Percentiles rank a stretch among this genome's conserved stretches.
Evolutionary conservation across 176 grass and related monocot genomes (phyloP).

Genomic region (Chrysopogon serrulatus): DNA sequence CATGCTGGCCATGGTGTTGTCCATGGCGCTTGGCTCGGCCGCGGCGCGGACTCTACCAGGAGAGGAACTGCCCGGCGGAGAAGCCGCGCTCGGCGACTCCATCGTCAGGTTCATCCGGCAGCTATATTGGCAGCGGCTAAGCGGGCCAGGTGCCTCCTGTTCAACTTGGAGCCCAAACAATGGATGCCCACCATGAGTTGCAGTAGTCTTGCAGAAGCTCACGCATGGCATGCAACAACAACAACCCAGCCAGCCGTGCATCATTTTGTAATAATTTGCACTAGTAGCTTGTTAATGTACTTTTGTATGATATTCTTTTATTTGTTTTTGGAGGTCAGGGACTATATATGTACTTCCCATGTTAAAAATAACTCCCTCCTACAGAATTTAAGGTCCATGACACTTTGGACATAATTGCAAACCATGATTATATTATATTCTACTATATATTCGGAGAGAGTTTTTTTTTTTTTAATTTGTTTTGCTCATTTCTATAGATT

Average conservation of each 20-base stretch:
- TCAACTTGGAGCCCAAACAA: not conserved
- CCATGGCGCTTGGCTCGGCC: not conserved
- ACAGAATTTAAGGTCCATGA: not conserved
- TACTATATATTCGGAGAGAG: not conserved
- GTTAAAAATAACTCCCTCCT: not conserved
- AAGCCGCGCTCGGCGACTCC: not conserved
- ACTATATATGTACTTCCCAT: not conserved
- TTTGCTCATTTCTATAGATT: not conserved
- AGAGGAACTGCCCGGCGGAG: not conserved
- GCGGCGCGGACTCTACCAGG: not conserved
- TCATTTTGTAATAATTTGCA: not conserved
- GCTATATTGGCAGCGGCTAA: not conserved
- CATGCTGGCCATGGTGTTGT: not conserved
- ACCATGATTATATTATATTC: not conserved
- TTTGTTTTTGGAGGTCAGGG: not conserved
- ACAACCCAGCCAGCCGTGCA: not conserved
- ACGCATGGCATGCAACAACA: not conserved
- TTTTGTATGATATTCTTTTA: not conserved
- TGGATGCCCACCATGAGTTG: not conserved
- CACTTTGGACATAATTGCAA: not conserved
- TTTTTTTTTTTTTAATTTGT: not conserved
- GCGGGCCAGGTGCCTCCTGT: not conserved
- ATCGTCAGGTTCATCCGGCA: not conserved
- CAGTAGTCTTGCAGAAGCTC: not conserved
- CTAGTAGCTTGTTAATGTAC: not conserved